These are phyloP conservation scores for Coemansia erecta DNA, from an alignment of 192 early-diverging fungal genomes.

Conservation along the genomic window DNA sequence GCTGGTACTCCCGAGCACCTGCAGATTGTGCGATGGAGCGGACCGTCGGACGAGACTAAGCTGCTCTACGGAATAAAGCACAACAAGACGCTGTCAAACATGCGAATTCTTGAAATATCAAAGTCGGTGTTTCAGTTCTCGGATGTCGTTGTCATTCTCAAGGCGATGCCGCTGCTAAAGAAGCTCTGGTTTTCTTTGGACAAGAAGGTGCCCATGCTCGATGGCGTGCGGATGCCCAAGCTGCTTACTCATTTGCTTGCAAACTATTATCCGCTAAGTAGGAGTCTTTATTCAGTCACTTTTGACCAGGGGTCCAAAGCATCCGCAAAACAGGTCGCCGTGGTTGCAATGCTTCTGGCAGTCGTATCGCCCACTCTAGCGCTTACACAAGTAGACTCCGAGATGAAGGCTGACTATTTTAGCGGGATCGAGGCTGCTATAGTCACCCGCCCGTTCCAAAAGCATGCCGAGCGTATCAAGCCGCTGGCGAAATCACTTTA, in stretches of 20 bases:
- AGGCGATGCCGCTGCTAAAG: neutral
- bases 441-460: no score
- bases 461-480: no score
- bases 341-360: neutral
- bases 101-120: neutral
- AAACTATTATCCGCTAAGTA: neutral
- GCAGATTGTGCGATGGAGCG: neutral
- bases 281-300: neutral
- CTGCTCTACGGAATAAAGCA: neutral
- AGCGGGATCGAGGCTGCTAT: no score
- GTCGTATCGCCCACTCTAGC: neutral
- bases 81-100: neutral
- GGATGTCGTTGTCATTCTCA: neutral
- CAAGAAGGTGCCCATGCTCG: neutral
- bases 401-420: no score
- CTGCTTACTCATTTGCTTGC: neutral
- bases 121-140: neutral
- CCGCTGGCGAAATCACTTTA: no score
- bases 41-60: neutral
- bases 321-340: neutral
- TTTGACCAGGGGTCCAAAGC: slow-evolving; percentile 2
- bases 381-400: neutral
- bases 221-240: neutral
- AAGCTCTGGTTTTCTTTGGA: slow-evolving; percentile 1
- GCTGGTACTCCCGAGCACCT: neutral